Base-by-base conservation (phyloP, 768 basidiomycete genomes). In the Flagelloscypha sp. region DNA sequence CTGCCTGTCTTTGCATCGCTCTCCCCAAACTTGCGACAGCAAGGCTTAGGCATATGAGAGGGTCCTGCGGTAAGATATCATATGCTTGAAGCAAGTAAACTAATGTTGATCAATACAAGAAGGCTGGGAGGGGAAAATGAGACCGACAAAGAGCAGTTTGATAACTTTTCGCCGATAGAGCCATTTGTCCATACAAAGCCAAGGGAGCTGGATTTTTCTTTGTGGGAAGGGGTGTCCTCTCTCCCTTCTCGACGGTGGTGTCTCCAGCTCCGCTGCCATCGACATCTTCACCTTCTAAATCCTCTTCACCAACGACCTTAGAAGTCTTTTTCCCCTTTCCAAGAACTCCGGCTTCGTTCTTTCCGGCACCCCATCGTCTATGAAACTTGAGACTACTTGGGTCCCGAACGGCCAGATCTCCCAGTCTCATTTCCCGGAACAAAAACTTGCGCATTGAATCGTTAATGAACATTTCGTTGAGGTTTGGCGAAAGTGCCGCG, bases 1-100 rank as follows among this genome's bases (percentile, higher is more conserved):
- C 94, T 10, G 83, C 79, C 54, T 97, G 93, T 13, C 93, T 72
- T 45, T 93, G 87, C 81, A 89, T 88, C 0, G 90, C 84, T 24
- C 94, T 72, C 8, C 90, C 89, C 30, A 95, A 63, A 15, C 87
- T 95, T 0, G 87, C 79, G 30, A 92, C 76, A 1, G 82, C 86
- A 7, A 97, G 66, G 28, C 72, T 76, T 4, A 98, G 63, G 50
- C 84, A 92, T 16, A 95, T 68, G 59, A 93, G 65, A 0, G 93
- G 88, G 55, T 97, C 86, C 10, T 86, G 66, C 1, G 76, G 81
- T 41, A 76, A 79, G 48, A 87, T 73, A 44, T 92, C 88, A 55
- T 87, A 87, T 0, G 89, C 89, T 47, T 89, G 83, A 30, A 97
- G 58, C 22, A 93, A 62, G 52, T 97, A 97, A 55, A 85, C 93